Evolutionary conservation across 2,329 filamentous ascomycete species (phyloP).

Genomic region (Penicillium sp.): DNA sequence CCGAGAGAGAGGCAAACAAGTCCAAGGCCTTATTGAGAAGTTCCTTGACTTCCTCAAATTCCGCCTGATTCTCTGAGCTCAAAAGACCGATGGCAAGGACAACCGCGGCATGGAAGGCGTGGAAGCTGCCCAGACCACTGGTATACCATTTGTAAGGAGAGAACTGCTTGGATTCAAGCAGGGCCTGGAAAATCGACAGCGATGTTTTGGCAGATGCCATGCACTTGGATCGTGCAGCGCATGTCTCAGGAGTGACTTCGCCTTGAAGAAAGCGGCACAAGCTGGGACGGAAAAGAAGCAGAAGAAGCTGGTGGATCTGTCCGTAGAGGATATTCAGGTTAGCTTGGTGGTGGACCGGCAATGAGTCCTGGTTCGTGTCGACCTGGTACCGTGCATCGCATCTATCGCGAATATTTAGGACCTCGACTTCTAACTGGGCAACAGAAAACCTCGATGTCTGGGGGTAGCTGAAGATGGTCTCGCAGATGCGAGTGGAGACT

Average conservation of each 20-base stretch:
- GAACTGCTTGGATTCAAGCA: constrained; percentile 30
- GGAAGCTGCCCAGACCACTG: constrained; percentile 37
- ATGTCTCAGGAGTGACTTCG: constrained; percentile 28
- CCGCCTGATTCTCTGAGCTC: constrained; percentile 24
- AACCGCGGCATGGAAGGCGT: constrained; percentile 39
- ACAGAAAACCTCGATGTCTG: constrained; percentile 19
- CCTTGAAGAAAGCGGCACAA: constrained; percentile 31
- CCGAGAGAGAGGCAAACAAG: constrained; percentile 31
- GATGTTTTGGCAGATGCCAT: constrained; percentile 31
- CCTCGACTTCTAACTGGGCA: constrained; percentile 28
- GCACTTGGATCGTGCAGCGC: constrained; percentile 29
- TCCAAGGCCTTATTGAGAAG: constrained; percentile 27
- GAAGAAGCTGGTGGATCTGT: constrained; percentile 36
- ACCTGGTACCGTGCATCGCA: constrained; percentile 29
- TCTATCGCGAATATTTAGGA: constrained; percentile 27
- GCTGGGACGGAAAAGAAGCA: constrained; percentile 35
- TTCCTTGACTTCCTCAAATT: constrained; percentile 28
- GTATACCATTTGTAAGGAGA: constrained; percentile 40
- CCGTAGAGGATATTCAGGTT: constrained; percentile 40
- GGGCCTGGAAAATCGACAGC: constrained; percentile 30
- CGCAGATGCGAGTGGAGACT: constrained; percentile 34
- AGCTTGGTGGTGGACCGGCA: constrained; percentile 34
- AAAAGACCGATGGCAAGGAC: constrained; percentile 28
- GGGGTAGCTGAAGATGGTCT: constrained; percentile 29
- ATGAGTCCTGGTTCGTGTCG: constrained; percentile 20